Base-by-base conservation (phyloP, 2,329 filamentous ascomycete genomes). In the Sclerotinia spermophila region DNA sequence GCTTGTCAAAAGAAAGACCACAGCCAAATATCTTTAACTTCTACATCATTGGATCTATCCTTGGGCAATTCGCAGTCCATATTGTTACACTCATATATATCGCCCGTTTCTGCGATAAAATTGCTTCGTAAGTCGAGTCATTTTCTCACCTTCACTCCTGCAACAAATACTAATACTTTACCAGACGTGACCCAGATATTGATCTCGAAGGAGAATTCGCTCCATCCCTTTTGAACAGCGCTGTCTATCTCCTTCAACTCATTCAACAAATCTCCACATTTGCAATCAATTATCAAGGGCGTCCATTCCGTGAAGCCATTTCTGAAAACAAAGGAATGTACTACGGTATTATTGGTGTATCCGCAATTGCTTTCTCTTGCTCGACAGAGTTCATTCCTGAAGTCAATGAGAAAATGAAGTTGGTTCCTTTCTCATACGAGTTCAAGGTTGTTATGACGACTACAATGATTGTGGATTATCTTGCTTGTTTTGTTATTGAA, bases 261-360 rank as follows among this genome's bases (percentile, higher is more conserved):
- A 98, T 99, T 81, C 96, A 99, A 82, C 96, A 99, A 82, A 97
- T 99, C 79, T 97, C 94, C 35, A 99, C 96, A 4, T 99, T 99
- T 78, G 94, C 96, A 72, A 97, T 99, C 85, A 99, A 99, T 85
- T 99, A 99, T 84, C 96, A 99, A 82, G 96, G 96, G 71, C 92
- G 96, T 15, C 96, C 96, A 19, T 99, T 99, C 91, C 92, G 96
- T 72, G 96, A 99, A 83, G 92, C 92, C 33, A 93, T 99, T 75
- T 90, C 92, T 7, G 96, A 79, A 71, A 99, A 99, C 85, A 92
- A 90, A 81, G 94, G 93, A 80, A 99, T 99, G 96, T 99, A 96
- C 84, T 99, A 92, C 86, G 96, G 96, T 72, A 93, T 99, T 70
- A 84, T 99, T 55, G 91, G 92, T 74, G 95, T 97, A 24, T 93